phyloP scores from a whole-genome alignment of 805 yeast genomes.

The Yamadazyma insecticola region DNA sequence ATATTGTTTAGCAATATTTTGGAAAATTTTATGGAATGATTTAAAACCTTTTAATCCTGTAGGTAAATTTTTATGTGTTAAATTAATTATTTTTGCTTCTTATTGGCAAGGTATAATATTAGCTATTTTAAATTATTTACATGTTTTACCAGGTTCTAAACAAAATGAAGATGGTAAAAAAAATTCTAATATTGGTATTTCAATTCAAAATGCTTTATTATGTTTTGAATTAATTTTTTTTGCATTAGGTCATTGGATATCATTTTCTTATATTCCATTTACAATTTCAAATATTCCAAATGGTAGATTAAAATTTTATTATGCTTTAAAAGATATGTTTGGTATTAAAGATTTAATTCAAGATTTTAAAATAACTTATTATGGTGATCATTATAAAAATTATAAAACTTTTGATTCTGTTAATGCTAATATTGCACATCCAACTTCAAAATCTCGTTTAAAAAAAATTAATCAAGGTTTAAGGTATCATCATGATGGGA shows the following conservation, averaged over 20 bases:
- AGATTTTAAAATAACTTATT: conserved; percentile 70
- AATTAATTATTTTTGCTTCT: conserved; percentile 92
- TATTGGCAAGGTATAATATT: conserved; percentile 88
- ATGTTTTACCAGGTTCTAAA: conserved; percentile 37
- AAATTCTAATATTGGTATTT: conserved; percentile 43
- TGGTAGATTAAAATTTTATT: conserved; percentile 54
- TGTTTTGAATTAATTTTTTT: conserved; percentile 83
- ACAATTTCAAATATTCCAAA: conserved; percentile 58
- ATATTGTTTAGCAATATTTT: conserved; percentile 82
- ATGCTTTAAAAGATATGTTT: conserved; percentile 72
- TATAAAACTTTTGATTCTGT: conserved; percentile 81
- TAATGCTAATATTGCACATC: conserved; percentile 64
- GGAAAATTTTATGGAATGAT: conserved; percentile 84
- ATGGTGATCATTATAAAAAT: conserved; percentile 67
- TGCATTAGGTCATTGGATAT: conserved; percentile 82
- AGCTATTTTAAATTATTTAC: conserved; percentile 47
- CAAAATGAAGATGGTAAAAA: conserved; percentile 14
- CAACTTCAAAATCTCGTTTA: conserved; percentile 57
- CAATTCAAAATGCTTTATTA: conserved; percentile 72
- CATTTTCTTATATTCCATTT: conserved; percentile 78
- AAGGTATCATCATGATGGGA: conserved; percentile 74
- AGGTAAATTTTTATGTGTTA: conserved; percentile 90
- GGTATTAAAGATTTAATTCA: conserved; percentile 72
- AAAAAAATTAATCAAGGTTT: conserved; percentile 79
- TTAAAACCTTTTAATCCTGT: conserved; percentile 78